A percentile compares a stretch with the other conserved stretches of the same genome.
phyloP scores from a whole-genome alignment of 163 green algal species.

The Coccomyxa subellipsoidea region DNA sequence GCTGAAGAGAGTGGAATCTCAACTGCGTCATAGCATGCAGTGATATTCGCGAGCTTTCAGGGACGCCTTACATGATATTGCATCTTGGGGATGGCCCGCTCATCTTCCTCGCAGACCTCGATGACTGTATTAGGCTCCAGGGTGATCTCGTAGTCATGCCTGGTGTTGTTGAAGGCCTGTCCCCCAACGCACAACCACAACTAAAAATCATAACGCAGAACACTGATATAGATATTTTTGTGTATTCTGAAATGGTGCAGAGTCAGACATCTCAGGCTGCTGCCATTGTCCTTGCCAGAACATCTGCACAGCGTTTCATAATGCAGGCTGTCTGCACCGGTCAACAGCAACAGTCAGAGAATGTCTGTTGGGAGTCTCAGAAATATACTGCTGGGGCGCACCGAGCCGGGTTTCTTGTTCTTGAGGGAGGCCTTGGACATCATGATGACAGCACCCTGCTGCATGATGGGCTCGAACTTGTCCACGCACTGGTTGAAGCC shows the following conservation, averaged over 20 bases:
- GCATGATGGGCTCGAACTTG: conserved; percentile 32
- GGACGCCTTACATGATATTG: conserved; percentile 38
- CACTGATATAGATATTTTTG: too few species aligned
- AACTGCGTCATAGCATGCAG: too few species aligned
- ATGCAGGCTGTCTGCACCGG: too few species aligned
- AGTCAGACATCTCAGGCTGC: too few species aligned
- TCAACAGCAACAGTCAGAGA: too few species aligned
- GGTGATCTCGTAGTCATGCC: conserved; percentile 87
- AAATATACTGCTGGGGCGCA: not conserved
- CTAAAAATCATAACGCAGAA: too few species aligned
- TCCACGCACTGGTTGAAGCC: conserved; percentile 79
- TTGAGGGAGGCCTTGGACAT: conserved; percentile 85
- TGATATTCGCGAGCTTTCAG: not conserved
- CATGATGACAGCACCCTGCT: conserved; percentile 69
- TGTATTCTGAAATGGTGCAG: too few species aligned
- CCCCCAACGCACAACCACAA: not conserved
- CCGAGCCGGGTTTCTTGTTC: conserved; percentile 53
- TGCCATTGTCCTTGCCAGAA: too few species aligned
- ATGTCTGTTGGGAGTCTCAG: too few species aligned
- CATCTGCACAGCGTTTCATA: too few species aligned
- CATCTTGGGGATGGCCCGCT: conserved; percentile 73
- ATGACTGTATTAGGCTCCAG: conserved; percentile 75
- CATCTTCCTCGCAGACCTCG: conserved; percentile 51
- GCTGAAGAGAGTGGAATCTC: too few species aligned
- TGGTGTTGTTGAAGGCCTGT: conserved; percentile 70